Evolutionary conservation across 306 rosid species (phyloP), one percentile per base, ranked within the genome.

Genomic region (Cicer chorassanicum): DNA sequence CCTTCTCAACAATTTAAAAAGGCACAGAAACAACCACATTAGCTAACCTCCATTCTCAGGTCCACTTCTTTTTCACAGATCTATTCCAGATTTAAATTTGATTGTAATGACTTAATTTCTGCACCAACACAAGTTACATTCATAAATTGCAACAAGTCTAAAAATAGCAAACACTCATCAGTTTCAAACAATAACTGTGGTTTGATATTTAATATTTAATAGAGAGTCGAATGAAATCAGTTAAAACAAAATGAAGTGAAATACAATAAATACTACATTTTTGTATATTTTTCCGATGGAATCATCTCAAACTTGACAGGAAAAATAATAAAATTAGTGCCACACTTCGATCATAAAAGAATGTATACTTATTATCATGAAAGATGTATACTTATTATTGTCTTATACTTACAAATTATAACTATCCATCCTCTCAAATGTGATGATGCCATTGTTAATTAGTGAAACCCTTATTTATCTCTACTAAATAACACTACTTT

Each of bases 1-100:
- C 54, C 49, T 54, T 53, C 55, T 68, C 64, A 29, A 61, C 14
- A 56, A 59, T 19, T 42, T 65, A 14, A 63, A 16, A 64, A 50
- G 42, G 11, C 68, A 60, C 79, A 70, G 62, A 76, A 77, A n/a
- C 8, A 71, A 75, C 42, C 62, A 53, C 46, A 19, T 61, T 7
- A 76, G 66, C 38, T 83, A 88, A 88, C 98, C 98, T 89, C 97
- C 76, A n/a, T 79, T 70, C 87, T 87, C 45, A 91, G 87, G 68
- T 76, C 87, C 59, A 82, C 83, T 80, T 87, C 96, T 60, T 79
- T 90, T 61, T 86, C 89, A 48, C 62, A 76, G 63, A 91, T 88
- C 76, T 92, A 92, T 59, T 90, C 91, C 85, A 94, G 88, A 34
- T 95, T 94, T 68, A 94, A 87, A 84, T 87, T 88, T 40, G 96